phyloP scores from a whole-genome alignment of 2,329 filamentous ascomycete species.

The Clarireedia paspali region DNA sequence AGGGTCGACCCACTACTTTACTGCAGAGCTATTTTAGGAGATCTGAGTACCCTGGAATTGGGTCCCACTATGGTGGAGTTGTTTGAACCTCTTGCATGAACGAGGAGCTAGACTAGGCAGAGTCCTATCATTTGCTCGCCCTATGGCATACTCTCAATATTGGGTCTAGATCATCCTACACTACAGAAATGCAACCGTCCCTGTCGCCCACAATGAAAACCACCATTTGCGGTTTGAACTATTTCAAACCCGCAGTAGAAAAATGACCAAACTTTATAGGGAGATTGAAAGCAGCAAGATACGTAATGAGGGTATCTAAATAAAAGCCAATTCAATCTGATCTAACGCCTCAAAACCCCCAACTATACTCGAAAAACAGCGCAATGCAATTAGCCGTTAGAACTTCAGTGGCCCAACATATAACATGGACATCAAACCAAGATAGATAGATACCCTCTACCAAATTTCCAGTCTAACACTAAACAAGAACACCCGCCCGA shows the following conservation, averaged over 20 bases:
- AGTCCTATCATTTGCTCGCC: background rate
- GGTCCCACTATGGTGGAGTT: background rate
- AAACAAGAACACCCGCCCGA: background rate
- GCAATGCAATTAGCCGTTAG: background rate
- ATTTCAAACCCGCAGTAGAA: slow-evolving; percentile 8
- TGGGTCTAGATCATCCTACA: background rate
- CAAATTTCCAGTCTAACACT: background rate
- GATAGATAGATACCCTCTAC: background rate
- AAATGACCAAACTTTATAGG: slow-evolving; percentile 2
- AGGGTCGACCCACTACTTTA: background rate
- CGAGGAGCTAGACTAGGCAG: no score
- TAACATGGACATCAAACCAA: background rate
- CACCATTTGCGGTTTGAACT: background rate
- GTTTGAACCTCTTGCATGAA: background rate
- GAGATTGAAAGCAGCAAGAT: slow-evolving; percentile 13
- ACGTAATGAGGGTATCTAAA: slow-evolving; percentile 15
- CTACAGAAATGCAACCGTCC: background rate
- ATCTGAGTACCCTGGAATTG: background rate
- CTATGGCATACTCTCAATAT: background rate
- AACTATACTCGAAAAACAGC: background rate
- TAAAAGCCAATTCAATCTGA: background rate
- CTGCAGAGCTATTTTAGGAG: background rate
- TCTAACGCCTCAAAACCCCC: background rate
- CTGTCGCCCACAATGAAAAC: background rate
- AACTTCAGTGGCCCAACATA: background rate